phyloP scores from a whole-genome alignment of 106 monocot species.

The Hemerocallis citrina region DNA sequence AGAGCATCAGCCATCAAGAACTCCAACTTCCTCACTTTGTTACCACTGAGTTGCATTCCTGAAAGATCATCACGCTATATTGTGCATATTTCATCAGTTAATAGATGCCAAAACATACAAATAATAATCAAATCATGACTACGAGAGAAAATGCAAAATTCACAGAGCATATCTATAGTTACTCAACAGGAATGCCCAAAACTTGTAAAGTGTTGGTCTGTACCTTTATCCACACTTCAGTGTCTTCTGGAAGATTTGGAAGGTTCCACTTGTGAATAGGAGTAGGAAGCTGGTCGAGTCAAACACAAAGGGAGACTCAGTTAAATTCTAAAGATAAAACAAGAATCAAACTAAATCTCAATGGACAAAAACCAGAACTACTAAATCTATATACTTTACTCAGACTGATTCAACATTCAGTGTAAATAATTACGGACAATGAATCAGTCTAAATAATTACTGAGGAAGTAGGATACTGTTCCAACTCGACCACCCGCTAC shows the following conservation, averaged over 20 bases:
- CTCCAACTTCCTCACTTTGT: conserved; percentile 94
- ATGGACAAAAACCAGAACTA: no score
- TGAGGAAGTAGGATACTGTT: no score
- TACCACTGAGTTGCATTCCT: conserved; percentile 98
- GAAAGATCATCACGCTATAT: conserved; percentile 89
- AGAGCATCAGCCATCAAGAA: conserved; percentile 90
- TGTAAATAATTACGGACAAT: no score
- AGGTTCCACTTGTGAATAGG: conserved; percentile 97
- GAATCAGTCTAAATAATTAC: no score
- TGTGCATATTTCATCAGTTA: conserved; percentile 6
- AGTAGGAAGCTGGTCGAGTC: conserved; percentile 65
- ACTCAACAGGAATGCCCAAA: background rate
- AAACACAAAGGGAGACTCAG: no score
- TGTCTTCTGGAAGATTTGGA: conserved; percentile 69
- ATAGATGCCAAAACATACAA: background rate
- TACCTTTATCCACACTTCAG: conserved; percentile 99
- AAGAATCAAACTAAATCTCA: no score
- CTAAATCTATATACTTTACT: no score
- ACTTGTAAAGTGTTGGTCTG: background rate
- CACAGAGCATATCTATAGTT: background rate
- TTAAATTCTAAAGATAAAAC: no score
- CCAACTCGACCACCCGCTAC: no score
- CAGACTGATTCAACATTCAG: no score
- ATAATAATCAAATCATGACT: background rate
- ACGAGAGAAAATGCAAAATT: background rate